Percentiles rank a stretch among this genome's conserved stretches.
phyloP scores from a whole-genome alignment of 768 basidiomycete species.

The Suillus discolor region DNA sequence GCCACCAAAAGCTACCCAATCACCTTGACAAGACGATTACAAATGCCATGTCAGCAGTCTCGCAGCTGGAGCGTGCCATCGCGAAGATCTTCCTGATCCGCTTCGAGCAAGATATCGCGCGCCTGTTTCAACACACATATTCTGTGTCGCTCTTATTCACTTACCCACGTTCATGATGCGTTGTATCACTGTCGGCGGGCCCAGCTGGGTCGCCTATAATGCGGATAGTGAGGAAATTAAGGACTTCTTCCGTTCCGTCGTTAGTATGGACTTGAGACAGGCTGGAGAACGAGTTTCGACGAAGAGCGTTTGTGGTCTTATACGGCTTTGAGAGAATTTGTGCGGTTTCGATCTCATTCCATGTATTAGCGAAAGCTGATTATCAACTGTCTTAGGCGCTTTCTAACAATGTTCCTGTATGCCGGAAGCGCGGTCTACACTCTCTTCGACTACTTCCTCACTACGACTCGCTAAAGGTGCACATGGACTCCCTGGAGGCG shows the following conservation, averaged over 20 bases:
- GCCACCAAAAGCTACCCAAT: conserved; percentile 41
- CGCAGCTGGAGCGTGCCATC: conserved; percentile 69
- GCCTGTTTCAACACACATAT: conserved; percentile 73
- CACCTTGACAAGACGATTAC: conserved; percentile 58
- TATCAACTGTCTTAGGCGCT: conserved; percentile 49
- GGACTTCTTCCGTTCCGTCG: conserved; percentile 69
- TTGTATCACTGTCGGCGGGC: conserved; percentile 60
- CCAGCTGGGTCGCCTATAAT: conserved; percentile 70
- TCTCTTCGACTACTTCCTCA: conserved; percentile 66
- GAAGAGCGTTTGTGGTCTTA: conserved; percentile 83
- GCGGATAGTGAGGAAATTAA: conserved; percentile 71
- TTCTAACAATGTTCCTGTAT: conserved; percentile 69
- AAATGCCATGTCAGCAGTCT: conserved; percentile 60
- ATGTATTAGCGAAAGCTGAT: neutral
- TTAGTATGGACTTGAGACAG: conserved; percentile 78
- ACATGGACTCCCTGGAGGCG: conserved; percentile 63
- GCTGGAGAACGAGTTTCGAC: conserved; percentile 79
- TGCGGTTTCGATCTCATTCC: conserved; percentile 38
- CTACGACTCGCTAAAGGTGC: conserved; percentile 58
- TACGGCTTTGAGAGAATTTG: conserved; percentile 75
- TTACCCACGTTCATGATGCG: conserved; percentile 71
- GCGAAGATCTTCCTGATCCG: conserved; percentile 67
- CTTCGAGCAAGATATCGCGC: conserved; percentile 74
- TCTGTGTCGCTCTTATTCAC: conserved; percentile 63
- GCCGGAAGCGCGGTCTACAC: conserved; percentile 65